A percentile compares a stretch with the other conserved stretches of the same genome.
phyloP scores from a whole-genome alignment of 1,284 basidiomycete genomes.

The Takashimella tepidaria region DNA sequence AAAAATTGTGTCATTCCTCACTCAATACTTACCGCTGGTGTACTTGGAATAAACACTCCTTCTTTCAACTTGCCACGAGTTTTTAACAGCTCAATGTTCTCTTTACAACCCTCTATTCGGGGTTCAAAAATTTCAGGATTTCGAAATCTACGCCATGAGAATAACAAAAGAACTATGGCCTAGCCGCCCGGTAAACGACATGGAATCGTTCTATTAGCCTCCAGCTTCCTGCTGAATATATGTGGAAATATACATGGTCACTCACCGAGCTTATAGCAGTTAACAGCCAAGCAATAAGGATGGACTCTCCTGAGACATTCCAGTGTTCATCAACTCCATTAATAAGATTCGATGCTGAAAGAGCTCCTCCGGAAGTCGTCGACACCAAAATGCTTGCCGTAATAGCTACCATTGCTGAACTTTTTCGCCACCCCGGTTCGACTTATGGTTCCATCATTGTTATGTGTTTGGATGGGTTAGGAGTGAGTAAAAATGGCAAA shows the following conservation, averaged over 20 bases:
- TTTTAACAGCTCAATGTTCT: background rate
- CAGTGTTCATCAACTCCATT: conserved; percentile 23
- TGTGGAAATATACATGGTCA: too few relatives aligned
- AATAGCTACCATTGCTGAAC: too few relatives aligned
- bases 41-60: conserved; percentile 13
- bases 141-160: background rate
- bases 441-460: too few relatives aligned
- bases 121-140: background rate
- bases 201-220: background rate
- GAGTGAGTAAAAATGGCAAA: too few relatives aligned
- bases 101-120: background rate
- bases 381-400: too few relatives aligned
- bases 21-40: conserved; percentile 12
- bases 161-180: background rate
- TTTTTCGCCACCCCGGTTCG: too few relatives aligned
- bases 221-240: too few relatives aligned
- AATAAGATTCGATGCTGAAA: conserved; percentile 20
- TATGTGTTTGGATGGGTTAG: too few relatives aligned
- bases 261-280: conserved; percentile 16
- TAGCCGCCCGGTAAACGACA: background rate
- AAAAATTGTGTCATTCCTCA: too few relatives aligned
- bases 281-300: conserved; percentile 22
- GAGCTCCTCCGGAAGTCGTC: conserved; percentile 6
- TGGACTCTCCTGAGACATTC: conserved; percentile 25
- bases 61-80: conserved; percentile 7